Evolutionary conservation across 2,329 filamentous ascomycete genomes (phyloP), one percentile per base, ranked within the genome.

Genomic region (Geosmithia putterillii): DNA sequence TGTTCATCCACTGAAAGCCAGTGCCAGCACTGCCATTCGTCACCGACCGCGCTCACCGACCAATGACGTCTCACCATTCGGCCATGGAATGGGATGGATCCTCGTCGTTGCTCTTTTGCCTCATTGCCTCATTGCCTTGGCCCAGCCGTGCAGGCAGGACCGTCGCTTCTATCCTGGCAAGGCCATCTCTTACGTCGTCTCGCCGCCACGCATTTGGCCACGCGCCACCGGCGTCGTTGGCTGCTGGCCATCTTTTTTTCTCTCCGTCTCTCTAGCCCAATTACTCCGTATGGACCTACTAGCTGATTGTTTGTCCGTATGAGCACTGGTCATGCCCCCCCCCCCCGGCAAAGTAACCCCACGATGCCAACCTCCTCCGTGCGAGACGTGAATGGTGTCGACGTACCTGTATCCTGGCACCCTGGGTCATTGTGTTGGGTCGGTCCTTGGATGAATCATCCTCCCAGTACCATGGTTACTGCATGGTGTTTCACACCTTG

Each of bases 41-140:
- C 43, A 41, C 43, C 37, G 8, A 7, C 20, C 7, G 38, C 28
- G 10, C 40, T 21, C 8, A 18, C 3, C 39, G 20, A 17, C 42
- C 42, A 44, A 44, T 44, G 37, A 42, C 19, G n/a, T 14, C 42
- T 43, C 35, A 20, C 42, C 36, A 40, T 44, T 37, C n/a, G n/a
- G 34, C 40, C 23, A 44, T 43, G 35, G 42, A 44, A 44, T 17
- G 37, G 17, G 38, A 44, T 44, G 22, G 42, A 40, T 35, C 42
- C 42, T 18, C 37, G 9, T 40, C 28, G 22, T 32, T 12, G 6
- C 28, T 10, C 28, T 14, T n/a, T n/a, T n/a, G n/a, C n/a, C n/a
- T n/a, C n/a, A n/a, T n/a, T n/a, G n/a, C n/a, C n/a, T n/a, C n/a
- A n/a, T n/a, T n/a, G n/a, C 28, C 28, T 6, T 32, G 28, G 28